Percentiles rank a stretch among this genome's conserved stretches.
Conservation (phyloP, 2,329 filamentous ascomycete species). For the Trematosphaeria pertusa region DNA sequence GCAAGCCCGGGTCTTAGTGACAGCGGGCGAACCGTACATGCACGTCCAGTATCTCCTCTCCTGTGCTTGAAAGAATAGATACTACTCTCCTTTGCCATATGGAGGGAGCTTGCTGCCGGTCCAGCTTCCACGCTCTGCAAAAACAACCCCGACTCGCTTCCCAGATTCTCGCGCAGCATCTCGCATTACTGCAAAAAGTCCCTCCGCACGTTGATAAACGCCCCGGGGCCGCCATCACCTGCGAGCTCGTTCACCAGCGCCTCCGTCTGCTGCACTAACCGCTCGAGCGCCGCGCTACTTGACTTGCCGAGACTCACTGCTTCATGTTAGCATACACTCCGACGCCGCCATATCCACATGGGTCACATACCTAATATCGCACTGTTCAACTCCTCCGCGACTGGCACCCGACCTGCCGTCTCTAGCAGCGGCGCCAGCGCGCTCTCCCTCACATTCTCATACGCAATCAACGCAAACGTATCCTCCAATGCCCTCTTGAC, state of each 20-base stretch:
- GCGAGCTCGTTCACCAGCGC: constrained; percentile 84
- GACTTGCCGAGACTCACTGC: constrained; percentile 89
- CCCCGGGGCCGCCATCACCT: constrained; percentile 78
- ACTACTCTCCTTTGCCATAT: too few relatives aligned
- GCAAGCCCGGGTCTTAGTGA: too few relatives aligned
- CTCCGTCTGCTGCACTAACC: constrained; percentile 83
- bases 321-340: constrained; percentile 29
- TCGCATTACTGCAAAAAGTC: constrained; percentile 39
- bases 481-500: constrained; percentile 78
- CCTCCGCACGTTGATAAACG: constrained; percentile 74
- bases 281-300: constrained; percentile 83
- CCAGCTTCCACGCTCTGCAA: too few relatives aligned
- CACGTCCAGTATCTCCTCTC: too few relatives aligned
- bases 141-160: too few relatives aligned
- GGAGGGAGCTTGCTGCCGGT: too few relatives aligned
- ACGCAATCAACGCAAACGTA: constrained; percentile 88
- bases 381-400: constrained; percentile 93
- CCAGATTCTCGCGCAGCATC: too few relatives aligned
- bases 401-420: constrained; percentile 72
- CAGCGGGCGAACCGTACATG: too few relatives aligned
- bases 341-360: background rate
- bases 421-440: constrained; percentile 82
- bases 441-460: constrained; percentile 79
- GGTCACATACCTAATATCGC: constrained; percentile 76
- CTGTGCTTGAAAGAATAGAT: too few relatives aligned